Evolutionary conservation across 2,329 filamentous ascomycete genomes (phyloP).

Genomic region (Colletotrichum scovillei): DNA sequence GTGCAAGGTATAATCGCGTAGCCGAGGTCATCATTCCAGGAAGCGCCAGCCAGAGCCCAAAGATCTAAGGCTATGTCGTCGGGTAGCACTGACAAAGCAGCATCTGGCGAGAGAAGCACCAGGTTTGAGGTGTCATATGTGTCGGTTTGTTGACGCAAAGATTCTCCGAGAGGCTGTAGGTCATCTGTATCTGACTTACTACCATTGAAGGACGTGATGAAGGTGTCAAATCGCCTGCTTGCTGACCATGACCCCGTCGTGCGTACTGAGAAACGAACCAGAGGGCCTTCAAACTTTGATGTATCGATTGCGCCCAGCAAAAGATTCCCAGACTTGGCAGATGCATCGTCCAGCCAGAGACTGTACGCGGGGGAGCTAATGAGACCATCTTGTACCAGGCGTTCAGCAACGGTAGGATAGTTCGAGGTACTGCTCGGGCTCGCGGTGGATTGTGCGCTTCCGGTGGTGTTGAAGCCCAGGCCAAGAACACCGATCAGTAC

Average conservation of each 20-base stretch:
- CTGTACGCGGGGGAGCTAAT: slow-evolving; percentile 76
- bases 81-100: slow-evolving; percentile 37
- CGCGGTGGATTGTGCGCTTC: slow-evolving; percentile 47
- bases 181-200: neutral
- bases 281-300: slow-evolving; percentile 36
- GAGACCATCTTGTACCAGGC: slow-evolving; percentile 69
- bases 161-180: neutral
- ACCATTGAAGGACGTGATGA: slow-evolving; percentile 17
- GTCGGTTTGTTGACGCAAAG: neutral
- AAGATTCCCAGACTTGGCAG: slow-evolving; percentile 9
- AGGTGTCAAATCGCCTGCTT: neutral
- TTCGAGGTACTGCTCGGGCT: slow-evolving; percentile 29
- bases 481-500: slow-evolving; percentile 68
- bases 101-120: slow-evolving; percentile 14
- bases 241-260: neutral
- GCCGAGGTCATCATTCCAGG: slow-evolving; percentile 29
- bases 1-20: slow-evolving; percentile 42
- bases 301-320: slow-evolving; percentile 33
- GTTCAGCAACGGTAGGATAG: slow-evolving; percentile 71
- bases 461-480: slow-evolving; percentile 66
- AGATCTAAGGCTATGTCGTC: slow-evolving; percentile 39
- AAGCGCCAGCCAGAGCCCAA: slow-evolving; percentile 43
- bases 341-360: slow-evolving; percentile 63
- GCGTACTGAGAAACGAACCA: slow-evolving; percentile 35
- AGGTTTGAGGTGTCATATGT: neutral